phyloP scores from a whole-genome alignment of 2,329 filamentous ascomycete species.

The Clarireedia monteithiana region DNA sequence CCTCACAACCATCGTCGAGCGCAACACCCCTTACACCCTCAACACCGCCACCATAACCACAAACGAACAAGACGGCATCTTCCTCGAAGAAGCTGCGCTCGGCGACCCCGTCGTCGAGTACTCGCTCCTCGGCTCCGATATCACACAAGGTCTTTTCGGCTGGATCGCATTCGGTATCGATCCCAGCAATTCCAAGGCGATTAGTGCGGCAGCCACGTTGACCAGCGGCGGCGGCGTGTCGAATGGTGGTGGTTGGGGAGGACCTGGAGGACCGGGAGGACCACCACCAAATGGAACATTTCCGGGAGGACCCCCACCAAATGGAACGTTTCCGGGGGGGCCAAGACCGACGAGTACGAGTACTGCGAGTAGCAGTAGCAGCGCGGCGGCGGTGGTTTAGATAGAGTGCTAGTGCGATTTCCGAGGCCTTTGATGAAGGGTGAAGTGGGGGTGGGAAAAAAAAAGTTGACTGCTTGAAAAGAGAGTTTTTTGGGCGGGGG shows the following conservation, averaged over 20 bases:
- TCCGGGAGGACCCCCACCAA: background rate
- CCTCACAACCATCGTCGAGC: constrained; percentile 44
- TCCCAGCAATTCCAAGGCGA: constrained; percentile 13
- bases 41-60: constrained; percentile 40
- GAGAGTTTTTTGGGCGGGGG: too few species aligned
- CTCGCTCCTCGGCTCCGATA: constrained; percentile 40
- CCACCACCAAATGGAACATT: background rate
- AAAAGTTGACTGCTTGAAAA: too few species aligned
- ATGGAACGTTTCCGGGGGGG: background rate
- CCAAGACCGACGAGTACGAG: background rate
- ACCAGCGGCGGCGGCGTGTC: background rate
- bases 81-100: background rate
- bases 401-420: too few species aligned
- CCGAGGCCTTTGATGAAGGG: too few species aligned
- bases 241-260: background rate
- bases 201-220: background rate
- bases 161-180: constrained; percentile 43
- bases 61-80: constrained; percentile 38
- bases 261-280: background rate
- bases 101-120: constrained; percentile 46
- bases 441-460: too few species aligned
- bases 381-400: too few species aligned
- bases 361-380: background rate
- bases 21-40: constrained; percentile 36
- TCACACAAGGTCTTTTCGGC: constrained; percentile 39